Evolutionary conservation across 805 yeast genomes (phyloP), one percentile per base, ranked within the genome.

Genomic region (Metschnikowia kunwiensis): DNA sequence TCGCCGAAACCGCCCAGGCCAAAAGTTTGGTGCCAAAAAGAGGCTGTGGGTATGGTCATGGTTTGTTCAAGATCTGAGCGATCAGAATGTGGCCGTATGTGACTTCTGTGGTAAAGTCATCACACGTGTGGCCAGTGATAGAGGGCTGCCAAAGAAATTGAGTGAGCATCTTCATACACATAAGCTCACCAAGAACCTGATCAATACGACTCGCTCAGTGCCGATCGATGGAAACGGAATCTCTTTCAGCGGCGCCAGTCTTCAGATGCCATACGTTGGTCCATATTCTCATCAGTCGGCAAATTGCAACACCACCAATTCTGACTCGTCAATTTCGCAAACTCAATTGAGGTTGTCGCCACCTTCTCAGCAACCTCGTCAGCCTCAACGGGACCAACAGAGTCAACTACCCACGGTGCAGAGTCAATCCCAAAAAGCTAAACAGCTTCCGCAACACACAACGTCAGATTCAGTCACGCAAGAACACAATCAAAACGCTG

Each of bases 21-120:
- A 71, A 45, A 71, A 68, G 46, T 74, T 74, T 42, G 82, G 82
- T 12, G 82, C 82, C 12, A 75, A 74, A 49, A 76, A 76, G 64
- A 71, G 68, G 46, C 74, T 78, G 21, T 77, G 81, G 81, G 80
- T 76, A 10, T 77, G 82, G 82, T 56, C 68, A 14, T 77, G 82
- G 81, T 77, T 76, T 48, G 63, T 63, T 10, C 81, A 77, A 47
- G 79, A 75, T 49, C 50, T 53, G 12, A 44, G 44, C 13, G 73
- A 77, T 45, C 64, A 71, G 32, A 73, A 74, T 37, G 43, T 69
- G 13, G 80, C 81, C 2, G 70, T 70, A 3, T 77, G 82, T 54
- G 78, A 75, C 42, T 63, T 55, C 41, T 77, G 82, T 52, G 73
- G 75, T 1, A 74, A 70, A 47, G 59, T 67, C 9, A 66, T 77